Evolutionary conservation across 306 rosid species (phyloP), one percentile per base, ranked within the genome.

Genomic region (Prosopis cineraria): DNA sequence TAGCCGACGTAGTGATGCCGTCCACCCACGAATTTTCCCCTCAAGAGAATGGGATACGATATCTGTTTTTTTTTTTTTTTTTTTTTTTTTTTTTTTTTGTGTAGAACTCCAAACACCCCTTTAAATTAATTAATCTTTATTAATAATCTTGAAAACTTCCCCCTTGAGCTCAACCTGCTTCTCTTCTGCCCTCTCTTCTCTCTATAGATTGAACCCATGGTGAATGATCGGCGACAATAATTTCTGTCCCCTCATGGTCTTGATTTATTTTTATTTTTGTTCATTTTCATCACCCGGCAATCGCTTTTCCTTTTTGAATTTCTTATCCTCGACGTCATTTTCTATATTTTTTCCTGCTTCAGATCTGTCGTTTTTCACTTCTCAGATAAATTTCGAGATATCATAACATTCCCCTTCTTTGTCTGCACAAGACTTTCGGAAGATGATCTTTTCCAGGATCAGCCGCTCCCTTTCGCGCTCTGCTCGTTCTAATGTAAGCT

Each of bases 1-100:
- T 37, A 11, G 33, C 37, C 84, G 48, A 80, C 88, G 85, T 81
- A 65, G 83, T 30, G 16, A 68, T 68, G 17, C 24, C 77, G 62
- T 48, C 78, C 50, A 76, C 85, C 88, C 77, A 78, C 37, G 12
- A 24, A 25, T 1, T 14, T 24, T 78, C 24, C 52, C 27, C 11
- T 8, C 25, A 40, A 13, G 3, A 7, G 37, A 19, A 36, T 0
- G 56, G n/a, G 47, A 55, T 31, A 6, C 3, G 11, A 52, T 52
- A 52, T 52, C 58, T 8, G 12, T 20, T 52, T n/a, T n/a, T n/a
- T n/a, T n/a, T n/a, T n/a, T n/a, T n/a, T n/a, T n/a, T n/a, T n/a
- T n/a, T n/a, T n/a, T n/a, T n/a, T n/a, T n/a, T n/a, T n/a, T n/a
- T n/a, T n/a, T n/a, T n/a, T n/a, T n/a, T n/a, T n/a, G n/a, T n/a